Conservation (phyloP, 805 yeast genomes). For the Ogataea nitratoaversa region DNA sequence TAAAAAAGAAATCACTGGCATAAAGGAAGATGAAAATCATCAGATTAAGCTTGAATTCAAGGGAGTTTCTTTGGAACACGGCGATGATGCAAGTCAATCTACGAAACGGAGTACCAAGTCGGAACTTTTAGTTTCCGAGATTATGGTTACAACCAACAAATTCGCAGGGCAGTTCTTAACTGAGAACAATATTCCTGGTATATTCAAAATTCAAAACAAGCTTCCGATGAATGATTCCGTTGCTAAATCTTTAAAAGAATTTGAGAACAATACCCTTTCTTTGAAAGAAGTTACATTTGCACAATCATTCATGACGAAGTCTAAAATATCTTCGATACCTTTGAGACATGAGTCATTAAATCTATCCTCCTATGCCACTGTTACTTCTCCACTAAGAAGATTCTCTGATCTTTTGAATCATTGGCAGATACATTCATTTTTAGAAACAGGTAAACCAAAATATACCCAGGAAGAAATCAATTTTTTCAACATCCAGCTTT, state of each 20-base stretch:
- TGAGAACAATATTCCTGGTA: constrained; percentile 44
- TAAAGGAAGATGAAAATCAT: constrained; percentile 21
- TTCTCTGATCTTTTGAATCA: constrained; percentile 78
- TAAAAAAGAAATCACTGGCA: constrained; percentile 19
- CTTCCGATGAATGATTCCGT: constrained; percentile 24
- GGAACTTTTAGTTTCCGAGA: constrained; percentile 67
- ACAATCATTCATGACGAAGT: constrained; percentile 46
- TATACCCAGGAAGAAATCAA: constrained; percentile 34
- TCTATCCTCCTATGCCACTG: constrained; percentile 57
- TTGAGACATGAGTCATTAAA: constrained; percentile 61
- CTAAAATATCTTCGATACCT: constrained; percentile 45
- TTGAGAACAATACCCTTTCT: constrained; percentile 20
- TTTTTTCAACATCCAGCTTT: constrained; percentile 39
- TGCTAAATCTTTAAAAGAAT: constrained; percentile 16
- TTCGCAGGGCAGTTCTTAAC: constrained; percentile 47
- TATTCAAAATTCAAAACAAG: constrained; percentile 36
- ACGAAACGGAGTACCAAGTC: constrained; percentile 36
- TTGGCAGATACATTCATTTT: constrained; percentile 57
- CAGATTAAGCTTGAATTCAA: constrained; percentile 22
- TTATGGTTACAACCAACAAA: constrained; percentile 79
- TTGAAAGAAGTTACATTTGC: constrained; percentile 40
- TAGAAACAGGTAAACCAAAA: constrained; percentile 27
- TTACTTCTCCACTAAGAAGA: constrained; percentile 87
- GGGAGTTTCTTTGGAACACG: background rate
- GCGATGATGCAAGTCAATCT: constrained; percentile 3